Conservation (phyloP, 2,329 filamentous ascomycete genomes). For the Colletotrichum gigasporum region DNA sequence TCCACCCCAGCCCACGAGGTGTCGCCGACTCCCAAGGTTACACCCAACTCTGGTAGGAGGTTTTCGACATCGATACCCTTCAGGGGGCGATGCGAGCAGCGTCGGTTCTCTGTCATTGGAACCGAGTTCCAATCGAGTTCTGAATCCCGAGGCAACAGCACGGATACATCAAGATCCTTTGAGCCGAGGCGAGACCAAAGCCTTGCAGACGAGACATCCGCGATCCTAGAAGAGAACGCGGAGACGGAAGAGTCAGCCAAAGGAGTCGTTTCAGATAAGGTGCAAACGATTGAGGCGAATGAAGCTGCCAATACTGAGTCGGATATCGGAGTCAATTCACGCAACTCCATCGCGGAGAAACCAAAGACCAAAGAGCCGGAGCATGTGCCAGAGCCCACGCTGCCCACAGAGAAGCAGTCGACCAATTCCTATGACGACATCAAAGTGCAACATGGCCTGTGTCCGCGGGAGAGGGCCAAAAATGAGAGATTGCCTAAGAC, state of each 20-base stretch:
- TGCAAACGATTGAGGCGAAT: neutral
- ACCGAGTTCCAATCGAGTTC: conserved; percentile 18
- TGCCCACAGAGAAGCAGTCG: neutral
- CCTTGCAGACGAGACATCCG: neutral
- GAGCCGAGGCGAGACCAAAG: neutral
- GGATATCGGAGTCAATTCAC: neutral
- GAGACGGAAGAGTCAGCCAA: neutral
- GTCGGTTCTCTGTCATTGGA: conserved; percentile 22
- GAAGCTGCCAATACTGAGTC: neutral
- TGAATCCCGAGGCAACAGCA: conserved; percentile 10
- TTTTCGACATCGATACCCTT: conserved; percentile 13
- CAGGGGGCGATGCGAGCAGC: conserved; percentile 17
- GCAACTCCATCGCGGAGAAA: neutral
- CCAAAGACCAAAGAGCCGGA: neutral
- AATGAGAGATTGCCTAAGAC: too few relatives aligned
- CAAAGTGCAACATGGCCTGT: neutral
- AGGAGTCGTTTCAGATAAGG: neutral
- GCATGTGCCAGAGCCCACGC: too few relatives aligned
- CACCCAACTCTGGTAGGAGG: conserved; percentile 17
- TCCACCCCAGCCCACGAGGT: conserved; percentile 44
- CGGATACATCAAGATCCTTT: neutral
- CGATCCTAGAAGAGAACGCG: neutral
- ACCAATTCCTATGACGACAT: neutral
- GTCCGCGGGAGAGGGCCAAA: too few relatives aligned
- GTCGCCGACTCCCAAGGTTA: conserved; percentile 27